phyloP scores from a whole-genome alignment of 1,139 yeast genomes.

The Arxiozyma heterogenica region DNA sequence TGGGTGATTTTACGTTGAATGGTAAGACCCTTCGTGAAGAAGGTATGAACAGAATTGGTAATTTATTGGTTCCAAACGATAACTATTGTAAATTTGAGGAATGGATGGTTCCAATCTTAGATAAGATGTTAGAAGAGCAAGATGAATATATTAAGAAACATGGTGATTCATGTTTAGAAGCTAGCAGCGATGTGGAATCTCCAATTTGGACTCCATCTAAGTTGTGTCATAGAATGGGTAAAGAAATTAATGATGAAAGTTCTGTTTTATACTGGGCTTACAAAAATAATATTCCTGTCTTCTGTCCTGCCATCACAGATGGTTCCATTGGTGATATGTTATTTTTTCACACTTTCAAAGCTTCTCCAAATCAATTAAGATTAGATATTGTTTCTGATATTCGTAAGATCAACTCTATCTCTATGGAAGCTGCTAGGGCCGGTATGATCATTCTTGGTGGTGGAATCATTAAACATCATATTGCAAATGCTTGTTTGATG shows the following conservation, averaged over 20 bases:
- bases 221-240: conserved; percentile 85
- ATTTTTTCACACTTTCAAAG: conserved; percentile 93
- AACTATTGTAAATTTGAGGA: conserved; percentile 96
- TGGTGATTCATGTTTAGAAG: conserved; percentile 45
- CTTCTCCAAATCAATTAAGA: conserved; percentile 81
- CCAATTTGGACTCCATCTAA: conserved; percentile 88
- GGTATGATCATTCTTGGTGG: conserved; percentile 97
- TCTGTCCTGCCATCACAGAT: conserved; percentile 96
- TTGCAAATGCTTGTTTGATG: conserved; percentile 96
- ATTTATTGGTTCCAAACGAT: conserved; percentile 91
- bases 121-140: conserved; percentile 81
- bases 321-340: conserved; percentile 99
- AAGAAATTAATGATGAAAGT: conserved; percentile 85
- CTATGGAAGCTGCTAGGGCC: conserved; percentile 92
- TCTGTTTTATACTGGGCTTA: conserved; percentile 98
- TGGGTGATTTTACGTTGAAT: conserved; percentile 79
- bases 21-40: conserved; percentile 81
- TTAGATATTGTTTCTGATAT: conserved; percentile 92
- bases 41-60: conserved; percentile 97
- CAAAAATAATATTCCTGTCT: conserved; percentile 88
- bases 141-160: conserved; percentile 49
- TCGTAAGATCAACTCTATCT: conserved; percentile 78
- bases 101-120: conserved; percentile 93
- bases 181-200: conserved; percentile 38
- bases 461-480: conserved; percentile 92